Evolutionary conservation across 495 filamentous ascomycete genomes (phyloP), one percentile per base, ranked within the genome.

Genomic region (Lasiosphaeris hirsuta): DNA sequence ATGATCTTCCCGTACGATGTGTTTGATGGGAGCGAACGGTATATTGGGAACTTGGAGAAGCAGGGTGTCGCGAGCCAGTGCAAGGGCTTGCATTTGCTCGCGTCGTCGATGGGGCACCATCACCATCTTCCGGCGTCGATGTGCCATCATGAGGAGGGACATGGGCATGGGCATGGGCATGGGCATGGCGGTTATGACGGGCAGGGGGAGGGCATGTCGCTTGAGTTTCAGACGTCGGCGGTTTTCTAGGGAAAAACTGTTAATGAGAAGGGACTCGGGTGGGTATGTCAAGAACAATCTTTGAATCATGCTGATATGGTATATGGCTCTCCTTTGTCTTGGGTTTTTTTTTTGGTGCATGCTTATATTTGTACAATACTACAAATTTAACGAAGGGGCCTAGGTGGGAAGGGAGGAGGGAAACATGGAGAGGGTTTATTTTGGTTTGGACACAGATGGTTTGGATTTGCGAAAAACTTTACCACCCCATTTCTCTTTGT

Each of bases 31-130:
- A 67, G 61, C 54, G 68, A 70, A 42, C 37, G 62, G 56, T 67
- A 45, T 4, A 70, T 70, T 18, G 55, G 23, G 17, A 69, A 66
- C 36, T 51, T 70, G 4, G 64, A 63, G 17, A 51, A 63, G 40
- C 68, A 70, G 44, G 68, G 68, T 1, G 68, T 70, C 5, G 68
- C 68, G 1, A 63, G 59, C 54, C 62, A 61, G 44, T 69, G 68
- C 51, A 50, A 51, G 41, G 68, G 68, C 0, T 23, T 70, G 53
- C 68, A 70, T 40, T 36, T 70, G 38, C 48, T 70, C 13, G 63
- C 63, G 14, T 59, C 58, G 19, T 62, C 65, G 10, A 46, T 51
- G n/a, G 40, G 41, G 17, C 63, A 65, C n/a, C 66, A 69, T 47
- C 54, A 44, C 34, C 52, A 47, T 7, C 34, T 37, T 37, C 54